Evolutionary conservation across 139 green algal genomes (phyloP).

Genomic region (Pseudopediastrum boryanum): DNA sequence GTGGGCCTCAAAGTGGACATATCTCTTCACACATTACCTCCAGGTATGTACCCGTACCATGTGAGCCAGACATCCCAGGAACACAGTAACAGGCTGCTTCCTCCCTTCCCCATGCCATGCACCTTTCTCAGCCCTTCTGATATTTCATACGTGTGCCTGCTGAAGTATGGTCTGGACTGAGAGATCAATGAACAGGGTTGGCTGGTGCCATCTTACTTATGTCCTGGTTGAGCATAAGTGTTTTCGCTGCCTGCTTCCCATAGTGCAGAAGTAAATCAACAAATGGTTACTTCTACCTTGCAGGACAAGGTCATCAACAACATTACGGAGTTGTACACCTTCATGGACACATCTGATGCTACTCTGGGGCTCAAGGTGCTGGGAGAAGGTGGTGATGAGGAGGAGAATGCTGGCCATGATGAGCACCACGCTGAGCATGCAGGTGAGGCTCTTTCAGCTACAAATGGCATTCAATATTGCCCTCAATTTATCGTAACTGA

Average conservation of each 20-base stretch:
- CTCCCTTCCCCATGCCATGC: too few relatives aligned
- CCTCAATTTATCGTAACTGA: too few relatives aligned
- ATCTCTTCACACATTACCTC: constrained; percentile 87
- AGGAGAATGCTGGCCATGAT: background rate
- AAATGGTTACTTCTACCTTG: too few relatives aligned
- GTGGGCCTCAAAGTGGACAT: constrained; percentile 80
- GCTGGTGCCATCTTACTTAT: too few relatives aligned
- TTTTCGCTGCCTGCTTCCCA: too few relatives aligned
- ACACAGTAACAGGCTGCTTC: too few relatives aligned
- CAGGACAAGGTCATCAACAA: constrained; percentile 63
- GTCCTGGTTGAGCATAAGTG: too few relatives aligned
- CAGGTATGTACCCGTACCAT: constrained; percentile 40
- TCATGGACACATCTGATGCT: constrained; percentile 77
- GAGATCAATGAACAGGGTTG: too few relatives aligned
- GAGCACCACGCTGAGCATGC: background rate
- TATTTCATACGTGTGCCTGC: too few relatives aligned
- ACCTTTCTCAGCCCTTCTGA: too few relatives aligned
- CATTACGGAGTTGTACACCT: constrained; percentile 80
- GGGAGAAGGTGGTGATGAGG: constrained; percentile 48
- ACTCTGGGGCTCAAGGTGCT: constrained; percentile 67
- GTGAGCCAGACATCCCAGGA: background rate
- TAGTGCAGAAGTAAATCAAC: too few relatives aligned
- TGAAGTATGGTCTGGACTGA: too few relatives aligned
- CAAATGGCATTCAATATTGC: background rate
- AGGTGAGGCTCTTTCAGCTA: background rate